Conservation (phyloP, 2,329 filamentous ascomycete species). For the Aspergillus vadensis region DNA sequence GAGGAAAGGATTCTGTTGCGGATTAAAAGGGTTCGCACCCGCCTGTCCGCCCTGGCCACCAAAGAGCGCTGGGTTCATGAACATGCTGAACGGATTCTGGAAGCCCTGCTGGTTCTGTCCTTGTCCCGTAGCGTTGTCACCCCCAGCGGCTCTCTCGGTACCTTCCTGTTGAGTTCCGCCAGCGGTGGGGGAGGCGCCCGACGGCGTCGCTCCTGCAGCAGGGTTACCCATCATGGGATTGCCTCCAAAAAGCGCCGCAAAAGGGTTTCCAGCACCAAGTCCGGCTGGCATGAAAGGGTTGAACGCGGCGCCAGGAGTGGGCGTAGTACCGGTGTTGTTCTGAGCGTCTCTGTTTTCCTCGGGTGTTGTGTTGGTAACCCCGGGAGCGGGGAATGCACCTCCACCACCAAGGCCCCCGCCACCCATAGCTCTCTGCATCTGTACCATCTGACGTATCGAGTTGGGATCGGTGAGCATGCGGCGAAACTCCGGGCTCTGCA, state of each 20-base stretch:
- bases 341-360: slow-evolving; percentile 45
- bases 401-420: slow-evolving; percentile 53
- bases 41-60: slow-evolving; percentile 39
- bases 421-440: slow-evolving; percentile 71
- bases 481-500: slow-evolving; percentile 85
- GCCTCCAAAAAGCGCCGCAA: slow-evolving; percentile 60
- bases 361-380: slow-evolving; percentile 83
- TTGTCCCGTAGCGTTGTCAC: slow-evolving; percentile 32
- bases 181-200: slow-evolving; percentile 35
- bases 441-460: slow-evolving; percentile 76
- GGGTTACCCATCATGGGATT: slow-evolving; percentile 25
- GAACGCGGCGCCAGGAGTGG: slow-evolving; percentile 38
- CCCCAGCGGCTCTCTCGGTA: slow-evolving; percentile 31
- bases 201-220: slow-evolving; percentile 23
- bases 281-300: slow-evolving; percentile 34
- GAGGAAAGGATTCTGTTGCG: slow-evolving; percentile 57
- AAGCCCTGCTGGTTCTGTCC: slow-evolving; percentile 44
- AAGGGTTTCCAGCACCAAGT: slow-evolving; percentile 55
- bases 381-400: slow-evolving; percentile 79
- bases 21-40: slow-evolving; percentile 50
- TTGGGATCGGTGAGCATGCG: slow-evolving; percentile 92
- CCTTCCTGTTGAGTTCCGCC: slow-evolving; percentile 32
- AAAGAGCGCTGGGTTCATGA: slow-evolving; percentile 50
- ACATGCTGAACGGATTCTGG: slow-evolving; percentile 67
- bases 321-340: slow-evolving; percentile 47